Evolutionary conservation across 345 rosid genomes (phyloP), one percentile per base, ranked within the genome.

Genomic region (Lepidium africanum): DNA sequence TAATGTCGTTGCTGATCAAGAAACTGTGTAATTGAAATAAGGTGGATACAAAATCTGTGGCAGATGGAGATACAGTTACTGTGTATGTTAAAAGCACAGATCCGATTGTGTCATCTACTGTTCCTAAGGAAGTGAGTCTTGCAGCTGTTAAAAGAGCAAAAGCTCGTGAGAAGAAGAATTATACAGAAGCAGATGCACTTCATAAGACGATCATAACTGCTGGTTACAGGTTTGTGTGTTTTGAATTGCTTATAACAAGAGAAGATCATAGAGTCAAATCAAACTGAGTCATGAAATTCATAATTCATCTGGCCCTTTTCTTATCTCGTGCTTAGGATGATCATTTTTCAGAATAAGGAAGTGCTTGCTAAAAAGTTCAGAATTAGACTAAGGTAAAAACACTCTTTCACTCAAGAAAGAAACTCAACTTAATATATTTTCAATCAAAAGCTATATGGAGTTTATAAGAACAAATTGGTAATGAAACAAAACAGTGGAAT

Each of bases 61-160:
- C 91, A 5, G 99, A 94, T 81, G 97, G 97, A 30, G 99, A 94
- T 61, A 84, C 88, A 0, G 67, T 94, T 35, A 73, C 84, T 2
- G 96, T 86, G 39, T 94, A 83, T 38, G 97, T 91, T 23, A 84
- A 82, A 67, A 67, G 84, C 7, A 56, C 70, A 14, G 86, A 83
- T 41, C 82, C 88, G 0, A 43, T 88, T 61, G 97, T 90, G 73
- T 84, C 96, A 10, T 75, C 84, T 4, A 62, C 32, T 13, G 74
- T 94, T 53, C 97, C 97, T 1, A 69, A 61, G 71, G 85, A 80
- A 0, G 90, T 91, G 40, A 86, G 71, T 11, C 14, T 45, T 55
- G 89, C 90, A 30, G 87, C 87, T 10, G 80, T 55, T 33, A 70
- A 71, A 59, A 82, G 95, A 70, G 71, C 91, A 0, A 65, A 81